These are phyloP conservation scores for Pichia gijzeniarum DNA, from an alignment of 805 yeast genomes.

Conservation along the genomic window DNA sequence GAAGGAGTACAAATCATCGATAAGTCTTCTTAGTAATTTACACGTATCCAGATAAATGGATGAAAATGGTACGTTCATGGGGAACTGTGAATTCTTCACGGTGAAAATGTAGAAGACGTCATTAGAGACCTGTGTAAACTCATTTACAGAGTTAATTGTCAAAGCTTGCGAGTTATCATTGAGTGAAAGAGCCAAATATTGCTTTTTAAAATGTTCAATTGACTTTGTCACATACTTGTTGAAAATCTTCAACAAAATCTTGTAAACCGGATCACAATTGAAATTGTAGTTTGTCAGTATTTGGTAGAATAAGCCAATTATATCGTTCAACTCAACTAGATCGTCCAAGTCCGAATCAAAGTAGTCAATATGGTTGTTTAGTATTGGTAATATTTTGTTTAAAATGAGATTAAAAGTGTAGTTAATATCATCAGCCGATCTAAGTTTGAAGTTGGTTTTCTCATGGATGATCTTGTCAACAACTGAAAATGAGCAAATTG, in stretches of 20 bases:
- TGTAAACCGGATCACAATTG: conserved; percentile 52
- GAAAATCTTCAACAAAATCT: conserved; percentile 52
- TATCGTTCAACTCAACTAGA: conserved; percentile 49
- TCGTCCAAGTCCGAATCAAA: conserved; percentile 37
- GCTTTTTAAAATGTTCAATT: conserved; percentile 48
- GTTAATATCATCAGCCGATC: conserved; percentile 53
- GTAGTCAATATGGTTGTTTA: conserved; percentile 41
- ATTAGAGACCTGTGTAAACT: conserved; percentile 55
- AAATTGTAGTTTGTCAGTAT: conserved; percentile 69
- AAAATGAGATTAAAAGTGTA: conserved; percentile 73
- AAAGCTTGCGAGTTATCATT: conserved; percentile 90
- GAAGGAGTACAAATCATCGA: conserved; percentile 59
- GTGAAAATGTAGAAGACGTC: conserved; percentile 29
- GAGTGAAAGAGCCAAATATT: conserved; percentile 56
- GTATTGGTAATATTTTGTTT: conserved; percentile 52
- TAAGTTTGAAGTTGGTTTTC: conserved; percentile 57
- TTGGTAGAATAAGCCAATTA: conserved; percentile 65
- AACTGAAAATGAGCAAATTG: conserved; percentile 68
- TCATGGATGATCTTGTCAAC: conserved; percentile 64
- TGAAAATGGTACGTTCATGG: conserved; percentile 77
- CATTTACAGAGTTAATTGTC: conserved; percentile 50
- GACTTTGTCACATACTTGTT: conserved; percentile 52
- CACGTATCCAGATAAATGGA: conserved; percentile 85
- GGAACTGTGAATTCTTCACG: conserved; percentile 34
- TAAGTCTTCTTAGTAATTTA: conserved; percentile 59